Base-by-base conservation (phyloP, 1,284 basidiomycete genomes). In the Cryptococcus depauperatus region DNA sequence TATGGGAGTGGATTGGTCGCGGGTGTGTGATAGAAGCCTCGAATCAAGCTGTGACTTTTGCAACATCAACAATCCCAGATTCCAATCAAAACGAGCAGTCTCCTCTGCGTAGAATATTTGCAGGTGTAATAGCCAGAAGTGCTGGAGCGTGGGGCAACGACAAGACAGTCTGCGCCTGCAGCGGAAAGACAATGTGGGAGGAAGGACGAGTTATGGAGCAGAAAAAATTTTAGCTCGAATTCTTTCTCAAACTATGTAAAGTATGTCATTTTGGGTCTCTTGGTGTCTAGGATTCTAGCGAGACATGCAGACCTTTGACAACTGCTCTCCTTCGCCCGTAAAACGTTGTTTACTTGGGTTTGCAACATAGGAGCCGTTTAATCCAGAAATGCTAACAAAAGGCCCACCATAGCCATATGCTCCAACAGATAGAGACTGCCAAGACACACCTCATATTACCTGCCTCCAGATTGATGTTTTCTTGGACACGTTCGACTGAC, bases 91-190 rank as follows among this genome's bases (percentile, higher is more conserved):
- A 40, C 23, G 46, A 46, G 41, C 47, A 44, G 13, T 46, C 49
- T 8, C 48, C 43, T 14, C 48, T 49, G 9, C 64, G 66, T 4
- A 60, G 54, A 33, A 61, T 73, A 22, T 65, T 71, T 41, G 70
- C 71, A 4, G 71, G 71, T 19, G 70, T 73, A 1, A 67, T 73
- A 6, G 71, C 71, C 8, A 55, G 71, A 16, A 64, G 60, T 41
- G 59, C 68, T 2, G 71, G 71, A 3, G 63, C 64, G 4, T 73
- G 71, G 71, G 68, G 70, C 3, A 72, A 72, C 51, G 70, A 71
- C 28, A 71, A 73, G 64, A 71, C 66, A 13, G 69, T 73, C 22
- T 72, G 71, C 44, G 69, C 70, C 0, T 72, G 70, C 56, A 65
- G 61, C 32, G 71, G 71, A 0, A 54, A 64, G 55, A 73, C 68